Percentiles rank a stretch among this genome's conserved stretches.
These are phyloP conservation scores for Irpex rosettiformis DNA, from an alignment of 1,284 basidiomycete species.

Conservation along the genomic window DNA sequence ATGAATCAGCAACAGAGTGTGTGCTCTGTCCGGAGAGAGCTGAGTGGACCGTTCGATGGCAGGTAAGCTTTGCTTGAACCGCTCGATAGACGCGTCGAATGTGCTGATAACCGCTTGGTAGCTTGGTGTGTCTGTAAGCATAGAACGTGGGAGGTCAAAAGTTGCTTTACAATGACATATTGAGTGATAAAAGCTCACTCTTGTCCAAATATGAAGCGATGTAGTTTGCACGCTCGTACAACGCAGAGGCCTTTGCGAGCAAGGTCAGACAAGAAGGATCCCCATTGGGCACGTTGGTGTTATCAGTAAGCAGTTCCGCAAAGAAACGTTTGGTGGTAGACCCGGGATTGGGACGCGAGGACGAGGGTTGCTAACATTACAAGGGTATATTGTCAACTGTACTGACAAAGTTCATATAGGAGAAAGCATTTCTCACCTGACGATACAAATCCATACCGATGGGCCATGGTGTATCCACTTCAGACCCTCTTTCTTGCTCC, in stretches of 20 bases:
- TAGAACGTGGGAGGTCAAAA: too few relatives aligned
- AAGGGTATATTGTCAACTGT: background rate
- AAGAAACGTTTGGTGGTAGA: slow-evolving; percentile 14
- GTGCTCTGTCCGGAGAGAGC: slow-evolving; percentile 3
- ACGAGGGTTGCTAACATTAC: slow-evolving; percentile 7
- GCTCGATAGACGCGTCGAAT: slow-evolving; percentile 13
- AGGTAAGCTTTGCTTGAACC: slow-evolving; percentile 15
- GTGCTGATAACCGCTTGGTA: slow-evolving; percentile 7
- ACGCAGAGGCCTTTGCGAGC: slow-evolving; percentile 15
- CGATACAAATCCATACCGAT: slow-evolving; percentile 11
- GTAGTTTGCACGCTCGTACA: slow-evolving; percentile 17
- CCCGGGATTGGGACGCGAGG: slow-evolving; percentile 9
- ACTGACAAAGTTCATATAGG: too few relatives aligned
- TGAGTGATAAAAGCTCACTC: too few relatives aligned
- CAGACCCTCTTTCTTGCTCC: slow-evolving; percentile 9
- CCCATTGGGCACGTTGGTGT: background rate
- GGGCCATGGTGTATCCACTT: slow-evolving; percentile 20
- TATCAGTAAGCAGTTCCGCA: slow-evolving; percentile 8
- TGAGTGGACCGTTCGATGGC: slow-evolving; percentile 10
- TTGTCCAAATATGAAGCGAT: slow-evolving; percentile 10
- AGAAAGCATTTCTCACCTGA: slow-evolving; percentile 13
- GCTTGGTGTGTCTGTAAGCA: slow-evolving; percentile 4
- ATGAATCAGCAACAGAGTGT: slow-evolving; percentile 12
- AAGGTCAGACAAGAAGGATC: slow-evolving; percentile 12
- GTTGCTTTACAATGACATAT: too few relatives aligned